Evolutionary conservation across 495 filamentous ascomycete species (phyloP), one percentile per base, ranked within the genome.

Genomic region (Venustampulla echinocandica): DNA sequence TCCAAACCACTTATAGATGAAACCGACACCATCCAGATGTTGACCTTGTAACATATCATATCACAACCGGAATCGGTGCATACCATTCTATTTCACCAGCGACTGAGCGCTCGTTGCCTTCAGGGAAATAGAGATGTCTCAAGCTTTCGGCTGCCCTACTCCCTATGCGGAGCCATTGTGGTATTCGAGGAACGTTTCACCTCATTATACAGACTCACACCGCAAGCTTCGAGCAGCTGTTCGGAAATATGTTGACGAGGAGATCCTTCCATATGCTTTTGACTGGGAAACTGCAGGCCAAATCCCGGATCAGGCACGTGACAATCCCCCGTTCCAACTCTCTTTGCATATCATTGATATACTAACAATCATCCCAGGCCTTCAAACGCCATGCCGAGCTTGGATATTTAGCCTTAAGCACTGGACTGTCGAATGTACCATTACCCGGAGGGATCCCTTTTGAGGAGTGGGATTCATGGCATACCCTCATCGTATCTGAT

Each of bases 401-500:
- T 2, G 69, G 67, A 14, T 59, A 55, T 41, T 35, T 53, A 13
- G 52, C 47, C 5, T 15, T 53, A n/a, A 34, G 13, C 11, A 24
- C 71, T 62, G 47, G 46, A 39, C 38, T 66, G 62, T 23, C 58
- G 62, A 44, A 70, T 63, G 1, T 69, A 37, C 18, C 47, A 43
- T 11, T 71, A 0, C 69, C 71, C 0, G 69, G 61, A 0, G 68
- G 44, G 19, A 61, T 75, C 11, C 61, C 61, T 1, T 58, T 49
- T 6, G 63, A 69, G 4, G 66, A 73, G 44, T 73, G 69, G 70
- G 70, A 74, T 58, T 66, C 63, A 0, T 75, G 69, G 66, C 71
- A 71, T 46, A 57, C 60, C 1, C 54, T 73, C n/a, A 70, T 74
- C 48, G 44, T 68, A 15, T 51, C 55, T 1, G 71, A 75, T 58